These are phyloP conservation scores for Purpureocillium takamizusanense DNA, from an alignment of 2,329 filamentous ascomycete genomes.

Conservation along the genomic window DNA sequence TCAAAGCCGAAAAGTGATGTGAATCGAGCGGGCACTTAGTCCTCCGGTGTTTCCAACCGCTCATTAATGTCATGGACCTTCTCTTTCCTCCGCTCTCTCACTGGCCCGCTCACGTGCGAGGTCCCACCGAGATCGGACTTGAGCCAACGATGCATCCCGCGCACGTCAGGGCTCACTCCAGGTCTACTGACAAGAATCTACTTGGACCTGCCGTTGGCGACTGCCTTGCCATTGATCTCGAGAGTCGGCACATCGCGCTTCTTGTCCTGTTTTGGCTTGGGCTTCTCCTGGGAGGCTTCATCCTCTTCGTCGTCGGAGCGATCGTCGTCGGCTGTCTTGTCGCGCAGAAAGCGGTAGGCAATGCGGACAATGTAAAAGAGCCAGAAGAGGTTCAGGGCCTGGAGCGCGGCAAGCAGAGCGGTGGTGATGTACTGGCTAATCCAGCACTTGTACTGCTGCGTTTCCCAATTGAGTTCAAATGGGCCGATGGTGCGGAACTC, in stretches of 20 bases:
- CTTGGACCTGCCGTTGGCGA: slow-evolving; percentile 7
- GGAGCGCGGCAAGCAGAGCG: slow-evolving; percentile 54
- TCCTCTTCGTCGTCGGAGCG: slow-evolving; percentile 61
- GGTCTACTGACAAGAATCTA: background rate
- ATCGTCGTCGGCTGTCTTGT: slow-evolving; percentile 57
- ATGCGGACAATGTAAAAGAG: slow-evolving; percentile 69
- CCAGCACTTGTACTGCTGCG: slow-evolving; percentile 67
- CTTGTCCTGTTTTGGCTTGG: slow-evolving; percentile 5
- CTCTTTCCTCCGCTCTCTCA: no score
- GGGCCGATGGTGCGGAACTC: slow-evolving; percentile 68
- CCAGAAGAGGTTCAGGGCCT: slow-evolving; percentile 76
- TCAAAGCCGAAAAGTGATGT: no score
- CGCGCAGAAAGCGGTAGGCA: slow-evolving; percentile 59
- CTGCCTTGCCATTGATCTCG: slow-evolving; percentile 12
- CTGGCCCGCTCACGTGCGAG: no score
- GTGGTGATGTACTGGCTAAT: slow-evolving; percentile 61
- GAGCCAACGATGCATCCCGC: no score
- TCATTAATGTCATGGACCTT: slow-evolving; percentile 1
- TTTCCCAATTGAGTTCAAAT: slow-evolving; percentile 68
- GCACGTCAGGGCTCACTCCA: no score
- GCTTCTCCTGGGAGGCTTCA: slow-evolving; percentile 25
- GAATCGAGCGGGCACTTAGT: no score
- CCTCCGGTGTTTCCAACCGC: background rate
- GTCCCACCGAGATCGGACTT: no score
- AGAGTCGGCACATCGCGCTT: slow-evolving; percentile 6